A percentile compares a stretch with the other conserved stretches of the same genome.
These are phyloP conservation scores for Kodamaea sagamina DNA, from an alignment of 805 yeast species.

Conservation along the genomic window DNA sequence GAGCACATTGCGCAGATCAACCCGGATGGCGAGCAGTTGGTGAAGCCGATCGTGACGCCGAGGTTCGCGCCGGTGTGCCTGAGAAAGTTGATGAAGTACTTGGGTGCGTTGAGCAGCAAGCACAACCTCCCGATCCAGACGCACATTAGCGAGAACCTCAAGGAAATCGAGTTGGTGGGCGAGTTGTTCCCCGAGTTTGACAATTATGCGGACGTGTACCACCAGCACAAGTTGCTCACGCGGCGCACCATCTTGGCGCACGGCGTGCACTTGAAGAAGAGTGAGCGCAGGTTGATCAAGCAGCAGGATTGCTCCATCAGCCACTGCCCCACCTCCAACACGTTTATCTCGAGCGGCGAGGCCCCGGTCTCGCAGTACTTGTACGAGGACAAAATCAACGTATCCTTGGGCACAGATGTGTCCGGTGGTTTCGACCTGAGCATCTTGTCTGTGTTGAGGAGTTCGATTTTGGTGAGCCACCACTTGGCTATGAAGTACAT, in stretches of 20 bases:
- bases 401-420: slow-evolving; percentile 59
- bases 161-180: slow-evolving; percentile 74
- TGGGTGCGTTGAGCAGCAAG: slow-evolving; percentile 58
- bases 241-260: slow-evolving; percentile 82
- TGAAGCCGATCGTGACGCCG: slow-evolving; percentile 84
- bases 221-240: slow-evolving; percentile 58
- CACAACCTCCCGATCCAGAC: slow-evolving; percentile 75
- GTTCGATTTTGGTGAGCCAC: slow-evolving; percentile 41
- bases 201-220: slow-evolving; percentile 77
- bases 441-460: slow-evolving; percentile 37
- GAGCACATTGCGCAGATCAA: slow-evolving; percentile 56
- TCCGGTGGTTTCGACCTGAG: slow-evolving; percentile 46
- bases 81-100: slow-evolving; percentile 55
- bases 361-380: slow-evolving; percentile 71
- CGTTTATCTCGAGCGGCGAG: slow-evolving; percentile 87
- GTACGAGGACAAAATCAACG: slow-evolving; percentile 65
- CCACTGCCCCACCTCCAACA: slow-evolving; percentile 92
- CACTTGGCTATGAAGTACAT: slow-evolving; percentile 34
- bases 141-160: slow-evolving; percentile 80
- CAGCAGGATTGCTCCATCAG: slow-evolving; percentile 67
- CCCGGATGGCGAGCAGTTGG: slow-evolving; percentile 45
- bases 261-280: slow-evolving; percentile 71
- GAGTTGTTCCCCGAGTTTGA: slow-evolving; percentile 69
- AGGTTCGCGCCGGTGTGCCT: slow-evolving; percentile 91
- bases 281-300: slow-evolving; percentile 62